Base-by-base conservation (phyloP, 1,139 yeast genomes). In the Magnusiomyces tetraspermus region DNA sequence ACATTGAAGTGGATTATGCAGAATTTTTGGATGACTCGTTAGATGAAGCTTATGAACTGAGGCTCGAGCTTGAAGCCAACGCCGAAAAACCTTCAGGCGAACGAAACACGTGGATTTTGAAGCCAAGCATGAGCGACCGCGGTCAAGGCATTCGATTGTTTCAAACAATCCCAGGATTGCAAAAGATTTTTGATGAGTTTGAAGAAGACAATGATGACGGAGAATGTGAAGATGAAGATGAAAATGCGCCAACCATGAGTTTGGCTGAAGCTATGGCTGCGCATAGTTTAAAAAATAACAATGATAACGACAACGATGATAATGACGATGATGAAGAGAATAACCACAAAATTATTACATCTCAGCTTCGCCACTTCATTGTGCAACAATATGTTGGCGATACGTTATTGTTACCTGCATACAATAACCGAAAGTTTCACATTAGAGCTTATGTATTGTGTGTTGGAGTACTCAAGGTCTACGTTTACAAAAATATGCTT, bases 91-190 rank as follows among this genome's bases (percentile, higher is more conserved):
- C 28, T 4, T 21, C 19, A 1, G 19, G 3, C 13, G 55, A 53
- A 19, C 49, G 57, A 17, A 79, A 77, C 58, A 77, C 83, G 52
- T 92, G 94, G 90, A 92, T 92, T 49, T 73, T 92, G 62, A 92
- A 92, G 64, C 98, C 98, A 13, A 82, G 96, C 59, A 89, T 92
- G 97, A 85, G 95, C 62, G 98, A 92, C 63, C 83, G 92, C 64
- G 98, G 96, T 11, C 97, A 92, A 66, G 98, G 98, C 0, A 89
- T 92, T 46, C 73, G 96, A 49, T 68, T 92, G 0, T 92, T 92
- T 70, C 76, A 76, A 52, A 83, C 90, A 0, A 73, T 88, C 36
- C 86, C 81, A 13, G 95, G 89, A 60, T 71, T 92, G 51, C 97
- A 90, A 65, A 76, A 69, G 1, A 83, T 90, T 11, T 92, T 92